Conservation (phyloP, 345 rosid genomes). For the Arabidopsis thaliana region DNA sequence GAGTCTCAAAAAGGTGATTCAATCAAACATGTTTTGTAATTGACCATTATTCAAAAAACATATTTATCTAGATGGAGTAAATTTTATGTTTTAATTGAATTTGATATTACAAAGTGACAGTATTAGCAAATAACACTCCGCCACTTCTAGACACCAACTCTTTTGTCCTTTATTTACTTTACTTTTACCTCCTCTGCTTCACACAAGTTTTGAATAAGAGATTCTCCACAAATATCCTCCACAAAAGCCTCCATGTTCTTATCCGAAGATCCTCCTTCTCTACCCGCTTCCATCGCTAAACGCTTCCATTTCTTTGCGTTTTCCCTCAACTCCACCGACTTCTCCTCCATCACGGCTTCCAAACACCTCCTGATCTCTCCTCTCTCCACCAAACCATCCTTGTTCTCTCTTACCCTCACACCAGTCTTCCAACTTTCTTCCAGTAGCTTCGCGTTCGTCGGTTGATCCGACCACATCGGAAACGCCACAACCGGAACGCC, state of each 20-base stretch:
- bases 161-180: constrained; percentile 36
- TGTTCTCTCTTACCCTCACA: constrained; percentile 53
- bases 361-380: constrained; percentile 68
- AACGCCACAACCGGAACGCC: constrained; percentile 76
- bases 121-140: background rate
- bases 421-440: constrained; percentile 64
- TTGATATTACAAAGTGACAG: background rate
- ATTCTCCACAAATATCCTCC: constrained; percentile 34
- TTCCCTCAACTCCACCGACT: constrained; percentile 45
- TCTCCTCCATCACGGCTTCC: constrained; percentile 58
- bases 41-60: background rate
- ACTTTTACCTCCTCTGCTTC: constrained; percentile 14
- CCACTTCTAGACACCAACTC: constrained; percentile 1
- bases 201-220: background rate
- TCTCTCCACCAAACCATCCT: constrained; percentile 53
- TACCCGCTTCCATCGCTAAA: constrained; percentile 53
- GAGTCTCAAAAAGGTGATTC: background rate
- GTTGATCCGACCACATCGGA: constrained; percentile 75
- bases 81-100: background rate
- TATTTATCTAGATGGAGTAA: background rate
- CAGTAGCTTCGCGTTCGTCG: constrained; percentile 60
- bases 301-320: constrained; percentile 65
- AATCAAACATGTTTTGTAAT: background rate
- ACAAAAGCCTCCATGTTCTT: constrained; percentile 60
- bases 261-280: constrained; percentile 59